Conservation (phyloP, 2,329 filamentous ascomycete species). For the Colletotrichum salicis region DNA sequence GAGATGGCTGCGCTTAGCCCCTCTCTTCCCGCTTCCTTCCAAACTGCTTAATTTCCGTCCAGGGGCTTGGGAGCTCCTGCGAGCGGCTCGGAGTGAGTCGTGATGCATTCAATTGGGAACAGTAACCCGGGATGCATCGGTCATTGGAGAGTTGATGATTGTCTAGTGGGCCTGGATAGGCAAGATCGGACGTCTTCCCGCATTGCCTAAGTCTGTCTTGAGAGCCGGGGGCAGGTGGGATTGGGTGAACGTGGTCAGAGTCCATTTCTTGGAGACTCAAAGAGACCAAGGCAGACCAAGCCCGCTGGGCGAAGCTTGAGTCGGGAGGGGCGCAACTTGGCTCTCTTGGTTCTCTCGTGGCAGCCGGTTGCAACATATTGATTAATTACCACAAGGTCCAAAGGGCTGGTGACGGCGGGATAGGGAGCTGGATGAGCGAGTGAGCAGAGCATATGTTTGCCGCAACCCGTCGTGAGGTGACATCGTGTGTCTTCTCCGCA, state of each 20-base stretch:
- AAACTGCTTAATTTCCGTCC: constrained; percentile 1
- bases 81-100: background rate
- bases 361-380: background rate
- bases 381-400: background rate
- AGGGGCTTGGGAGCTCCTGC: constrained; percentile 1
- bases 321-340: background rate
- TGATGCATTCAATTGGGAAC: constrained; percentile 23
- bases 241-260: constrained; percentile 23
- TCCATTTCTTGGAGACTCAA: background rate
- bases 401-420: background rate
- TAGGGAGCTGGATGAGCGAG: constrained; percentile 2
- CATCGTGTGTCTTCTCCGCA: constrained; percentile 21
- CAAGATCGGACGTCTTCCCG: constrained; percentile 25
- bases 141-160: background rate
- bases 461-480: constrained; percentile 7
- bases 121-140: background rate
- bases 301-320: constrained; percentile 19
- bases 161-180: background rate
- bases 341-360: background rate
- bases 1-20: background rate
- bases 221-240: background rate
- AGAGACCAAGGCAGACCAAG: background rate
- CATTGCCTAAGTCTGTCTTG: background rate
- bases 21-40: background rate
- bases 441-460: background rate